These are phyloP conservation scores for Penicillium manginii DNA, from an alignment of 495 filamentous ascomycete genomes.

Conservation along the genomic window DNA sequence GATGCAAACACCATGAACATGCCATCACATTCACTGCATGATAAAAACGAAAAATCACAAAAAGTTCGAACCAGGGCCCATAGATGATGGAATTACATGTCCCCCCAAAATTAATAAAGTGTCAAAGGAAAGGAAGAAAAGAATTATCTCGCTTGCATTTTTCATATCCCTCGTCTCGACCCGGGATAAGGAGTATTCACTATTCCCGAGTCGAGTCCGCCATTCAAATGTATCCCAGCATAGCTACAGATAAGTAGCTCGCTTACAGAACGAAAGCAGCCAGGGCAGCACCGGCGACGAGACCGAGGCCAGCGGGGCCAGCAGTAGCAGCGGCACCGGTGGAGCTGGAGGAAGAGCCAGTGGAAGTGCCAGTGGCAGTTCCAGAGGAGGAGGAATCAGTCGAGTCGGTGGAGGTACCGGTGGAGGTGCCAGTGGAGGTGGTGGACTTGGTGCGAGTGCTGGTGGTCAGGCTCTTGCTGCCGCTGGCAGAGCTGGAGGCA, in stretches of 20 bases:
- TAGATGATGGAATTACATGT: slow-evolving; percentile 19
- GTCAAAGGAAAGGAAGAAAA: slow-evolving; percentile 21
- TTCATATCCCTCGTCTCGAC: slow-evolving; percentile 36
- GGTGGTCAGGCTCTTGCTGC: not conserved
- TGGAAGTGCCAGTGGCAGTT: slow-evolving; percentile 20
- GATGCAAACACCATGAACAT: slow-evolving; percentile 26
- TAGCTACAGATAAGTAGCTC: not conserved
- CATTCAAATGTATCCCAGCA: slow-evolving; percentile 7
- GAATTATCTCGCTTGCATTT: slow-evolving; percentile 22
- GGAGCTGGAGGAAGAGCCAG: slow-evolving; percentile 30
- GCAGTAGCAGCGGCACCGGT: slow-evolving; percentile 37
- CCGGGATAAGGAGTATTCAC: too few relatives aligned
- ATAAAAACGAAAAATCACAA: slow-evolving; percentile 12
- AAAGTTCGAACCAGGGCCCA: slow-evolving; percentile 5
- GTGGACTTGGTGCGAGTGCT: slow-evolving; percentile 9
- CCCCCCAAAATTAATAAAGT: slow-evolving; percentile 19
- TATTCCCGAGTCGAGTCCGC: not conserved
- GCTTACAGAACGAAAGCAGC: slow-evolving; percentile 50
- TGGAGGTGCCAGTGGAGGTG: slow-evolving; percentile 22
- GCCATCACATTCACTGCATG: slow-evolving; percentile 18
- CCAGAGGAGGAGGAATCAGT: slow-evolving; percentile 26
- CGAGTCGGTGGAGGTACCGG: slow-evolving; percentile 16
- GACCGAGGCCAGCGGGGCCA: slow-evolving; percentile 42
- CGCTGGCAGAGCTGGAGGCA: slow-evolving; percentile 7
- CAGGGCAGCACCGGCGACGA: slow-evolving; percentile 51